Conservation (phyloP, 2,329 filamentous ascomycete species). For the Ilyonectria destructans region DNA sequence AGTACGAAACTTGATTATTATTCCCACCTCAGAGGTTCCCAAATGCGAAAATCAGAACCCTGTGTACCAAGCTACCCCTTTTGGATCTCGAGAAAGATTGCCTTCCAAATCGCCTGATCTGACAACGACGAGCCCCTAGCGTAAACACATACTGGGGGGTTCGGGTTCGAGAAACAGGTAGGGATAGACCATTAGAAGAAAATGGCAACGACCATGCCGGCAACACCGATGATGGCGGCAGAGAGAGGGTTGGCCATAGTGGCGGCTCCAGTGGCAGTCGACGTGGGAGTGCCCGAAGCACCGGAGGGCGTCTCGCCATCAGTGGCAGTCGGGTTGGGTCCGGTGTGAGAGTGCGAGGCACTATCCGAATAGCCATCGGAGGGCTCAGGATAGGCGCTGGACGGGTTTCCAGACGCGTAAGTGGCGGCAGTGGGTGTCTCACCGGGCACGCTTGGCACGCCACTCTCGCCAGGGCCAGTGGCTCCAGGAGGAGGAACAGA, state of each 20-base stretch:
- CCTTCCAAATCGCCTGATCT: slow-evolving; percentile 29
- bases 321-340: slow-evolving; percentile 37
- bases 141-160: slow-evolving; percentile 19
- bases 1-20: slow-evolving; percentile 48
- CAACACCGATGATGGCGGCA: slow-evolving; percentile 47
- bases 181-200: slow-evolving; percentile 45
- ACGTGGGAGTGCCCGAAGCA: slow-evolving; percentile 49
- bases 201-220: slow-evolving; percentile 46
- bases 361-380: slow-evolving; percentile 39
- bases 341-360: slow-evolving; percentile 28
- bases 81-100: slow-evolving; percentile 34
- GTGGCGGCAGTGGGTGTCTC: slow-evolving; percentile 41
- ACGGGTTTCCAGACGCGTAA: slow-evolving; percentile 37
- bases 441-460: slow-evolving; percentile 30
- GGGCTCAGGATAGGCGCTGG: slow-evolving; percentile 38
- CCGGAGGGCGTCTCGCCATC: slow-evolving; percentile 37
- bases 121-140: slow-evolving; percentile 25
- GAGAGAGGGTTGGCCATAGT: slow-evolving; percentile 41
- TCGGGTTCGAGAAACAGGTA: slow-evolving; percentile 8
- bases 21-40: slow-evolving; percentile 38
- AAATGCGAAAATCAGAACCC: slow-evolving; percentile 45
- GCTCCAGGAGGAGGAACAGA: slow-evolving; percentile 25
- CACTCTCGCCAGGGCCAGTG: slow-evolving; percentile 27
- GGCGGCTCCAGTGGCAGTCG: slow-evolving; percentile 53
- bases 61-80: slow-evolving; percentile 41